Conservation (phyloP, 2,329 filamentous ascomycete species). For the Periglandula ipomoeae region DNA sequence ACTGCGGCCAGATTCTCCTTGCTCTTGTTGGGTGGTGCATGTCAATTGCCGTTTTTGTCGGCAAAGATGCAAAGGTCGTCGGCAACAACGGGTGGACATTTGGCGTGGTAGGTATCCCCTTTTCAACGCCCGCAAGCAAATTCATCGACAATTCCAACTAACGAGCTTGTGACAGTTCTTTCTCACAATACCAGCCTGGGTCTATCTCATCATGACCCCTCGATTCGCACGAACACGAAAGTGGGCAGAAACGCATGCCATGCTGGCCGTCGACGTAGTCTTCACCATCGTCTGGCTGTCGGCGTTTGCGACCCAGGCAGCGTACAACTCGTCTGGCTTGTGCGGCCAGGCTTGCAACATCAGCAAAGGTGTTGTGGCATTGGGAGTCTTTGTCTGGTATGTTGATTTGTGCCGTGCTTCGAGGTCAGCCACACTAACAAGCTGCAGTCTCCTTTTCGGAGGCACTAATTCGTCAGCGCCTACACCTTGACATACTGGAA, state of each 20-base stretch:
- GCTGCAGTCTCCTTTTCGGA: constrained; percentile 44
- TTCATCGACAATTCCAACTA: not conserved
- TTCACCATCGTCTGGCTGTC: constrained; percentile 57
- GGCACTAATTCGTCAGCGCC: constrained; percentile 46
- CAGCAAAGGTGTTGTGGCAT: constrained; percentile 53
- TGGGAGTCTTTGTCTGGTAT: constrained; percentile 56
- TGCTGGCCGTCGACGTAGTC: constrained; percentile 48
- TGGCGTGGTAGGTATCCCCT: constrained; percentile 41
- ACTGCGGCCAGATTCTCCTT: constrained; percentile 45
- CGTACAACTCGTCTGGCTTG: constrained; percentile 47
- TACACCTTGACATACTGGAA: constrained; percentile 54
- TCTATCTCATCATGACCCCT: constrained; percentile 57
- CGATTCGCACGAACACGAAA: constrained; percentile 53
- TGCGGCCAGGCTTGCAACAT: constrained; percentile 49
- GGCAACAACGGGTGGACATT: constrained; percentile 56
- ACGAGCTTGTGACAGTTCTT: constrained; percentile 43
- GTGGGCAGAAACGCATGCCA: constrained; percentile 52
- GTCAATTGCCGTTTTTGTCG: constrained; percentile 49
- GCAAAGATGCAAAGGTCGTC: constrained; percentile 37
- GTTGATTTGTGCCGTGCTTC: constrained; percentile 15
- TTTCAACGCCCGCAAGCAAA: not conserved
- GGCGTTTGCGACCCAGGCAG: constrained; percentile 55
- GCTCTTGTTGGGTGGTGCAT: constrained; percentile 49
- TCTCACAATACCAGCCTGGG: constrained; percentile 52
- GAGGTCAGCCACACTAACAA: not conserved